Base-by-base conservation (phyloP, 148 eudicot species). In the Amaranthus cruentus region DNA sequence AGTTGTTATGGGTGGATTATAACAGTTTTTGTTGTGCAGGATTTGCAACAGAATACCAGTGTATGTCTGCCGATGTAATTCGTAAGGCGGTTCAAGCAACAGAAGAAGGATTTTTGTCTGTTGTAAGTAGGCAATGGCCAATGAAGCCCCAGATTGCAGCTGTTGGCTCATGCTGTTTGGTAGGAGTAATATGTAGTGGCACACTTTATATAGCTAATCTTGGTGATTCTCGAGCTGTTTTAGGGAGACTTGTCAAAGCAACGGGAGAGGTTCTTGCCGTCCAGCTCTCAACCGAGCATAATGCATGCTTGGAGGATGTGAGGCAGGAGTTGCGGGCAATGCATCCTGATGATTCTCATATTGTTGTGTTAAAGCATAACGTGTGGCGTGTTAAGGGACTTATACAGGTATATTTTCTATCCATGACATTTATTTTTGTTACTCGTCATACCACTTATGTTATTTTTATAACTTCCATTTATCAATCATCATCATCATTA, bases 361-460 rank as follows among this genome's bases (percentile, higher is more conserved):
- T 91, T 70, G 97, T 91, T 9, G 91, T 91, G 60, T 78, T 89
- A 61, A 91, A 89, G 82, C 93, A 91, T 82, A 89, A 87, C 66
- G 93, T 91, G 58, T 91, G 96, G 93, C 91, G 96, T 61, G 96
- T 91, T 48, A 91, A 91, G 83, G 97, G 93, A 74, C 84, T 91
- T 55, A 91, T 91, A 81, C 96, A 90, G 90, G 96, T 90, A 77
- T 57, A 10, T 7, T 21, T 71, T 66, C 21, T 12, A 21, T 65
- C 18, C 75, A 28, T 54, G 10, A 15, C 55, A 47, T 9, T 7
- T 47, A 56, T 14, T 54, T 42, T 2, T 56, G 10, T 21, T 42
- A 18, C 8, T 28, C 28, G 38, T 14, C 48, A 0, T 55, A n/a
- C 57, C n/a, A 13, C 13, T 13, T 12, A 7, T 15, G 13, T 9